Evolutionary conservation across 495 filamentous ascomycete species (phyloP).

Genomic region (Neurospora terricola): DNA sequence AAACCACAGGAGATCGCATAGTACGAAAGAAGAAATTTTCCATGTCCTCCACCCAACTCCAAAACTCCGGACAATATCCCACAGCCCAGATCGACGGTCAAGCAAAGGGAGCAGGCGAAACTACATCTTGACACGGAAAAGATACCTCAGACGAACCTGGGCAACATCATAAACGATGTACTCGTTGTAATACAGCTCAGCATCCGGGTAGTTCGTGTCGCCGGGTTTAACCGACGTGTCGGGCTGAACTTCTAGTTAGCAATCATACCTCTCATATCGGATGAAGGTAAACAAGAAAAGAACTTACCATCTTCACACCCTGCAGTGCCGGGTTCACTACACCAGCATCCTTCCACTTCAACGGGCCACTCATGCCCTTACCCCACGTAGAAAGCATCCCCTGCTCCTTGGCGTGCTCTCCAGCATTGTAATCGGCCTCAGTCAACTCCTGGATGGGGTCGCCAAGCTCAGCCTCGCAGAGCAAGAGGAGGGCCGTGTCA

Average conservation of each 20-base stretch:
- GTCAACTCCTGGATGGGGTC: conserved; percentile 53
- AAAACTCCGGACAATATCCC: not conserved
- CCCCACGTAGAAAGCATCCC: conserved; percentile 59
- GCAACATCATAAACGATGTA: conserved; percentile 74
- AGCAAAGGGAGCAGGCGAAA: not conserved
- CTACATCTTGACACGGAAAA: conserved; percentile 55
- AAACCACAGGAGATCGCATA: not conserved
- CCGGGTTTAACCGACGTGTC: conserved; percentile 32
- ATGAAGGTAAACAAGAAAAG: not conserved
- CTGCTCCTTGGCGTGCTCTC: conserved; percentile 45
- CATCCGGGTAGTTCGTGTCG: conserved; percentile 21
- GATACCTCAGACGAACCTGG: conserved; percentile 68
- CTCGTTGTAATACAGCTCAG: conserved; percentile 50
- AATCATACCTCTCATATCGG: not conserved
- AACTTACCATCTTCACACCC: conserved; percentile 53
- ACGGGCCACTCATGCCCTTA: conserved; percentile 48
- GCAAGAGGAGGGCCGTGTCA: conserved; percentile 47
- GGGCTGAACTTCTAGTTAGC: conserved; percentile 23
- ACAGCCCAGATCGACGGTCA: not conserved
- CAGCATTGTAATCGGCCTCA: conserved; percentile 47
- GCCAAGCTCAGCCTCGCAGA: conserved; percentile 75
- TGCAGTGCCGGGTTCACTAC: conserved; percentile 49
- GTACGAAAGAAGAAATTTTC: not conserved
- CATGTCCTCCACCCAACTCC: not conserved
- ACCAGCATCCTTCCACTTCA: conserved; percentile 65